Base-by-base conservation (phyloP, 768 basidiomycete genomes). In the Suillus brevipes region DNA sequence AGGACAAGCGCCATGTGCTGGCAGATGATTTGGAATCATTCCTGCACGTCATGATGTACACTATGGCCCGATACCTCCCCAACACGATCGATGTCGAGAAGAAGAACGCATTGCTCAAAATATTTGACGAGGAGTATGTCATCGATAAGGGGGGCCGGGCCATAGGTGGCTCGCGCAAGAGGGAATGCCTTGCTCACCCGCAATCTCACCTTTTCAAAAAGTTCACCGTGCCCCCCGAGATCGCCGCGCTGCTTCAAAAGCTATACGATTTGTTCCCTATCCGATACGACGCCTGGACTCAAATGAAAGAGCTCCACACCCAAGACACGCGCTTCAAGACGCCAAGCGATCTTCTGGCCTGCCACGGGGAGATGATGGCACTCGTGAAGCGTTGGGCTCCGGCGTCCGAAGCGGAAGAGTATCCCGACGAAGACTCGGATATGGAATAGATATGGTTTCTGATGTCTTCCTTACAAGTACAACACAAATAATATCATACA, bases 41-140 rank as follows among this genome's bases (percentile, higher is more conserved):
- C n/a, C 47, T 64, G 28, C 43, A 63, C n/a, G 65, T 66, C 23
- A 37, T 66, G 40, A 43, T 67, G 5, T 73, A 68, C 59, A 47
- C 61, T n/a, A 49, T 63, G 16, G 57, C 70, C 14, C 63, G 63
- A 18, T 71, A 67, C 47, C 28, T 66, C 45, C 25, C 53, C 13
- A 72, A 68, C 64, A 67, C 62, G 31, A 36, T 63, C 23, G 23
- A n/a, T 12, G 6, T 12, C 6, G 20, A 34, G 20, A 12, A 36
- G 20, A 55, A 20, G 53, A n/a, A 34, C 34, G 7, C 20, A 34
- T 36, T 55, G 12, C 34, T 55, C 20, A 12, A 36, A 13, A 12
- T 55, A 13, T 55, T 36, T 55, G 53, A 55, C 12, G 53, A 55
- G 53, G 20, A 37, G 34, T n/a, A 55, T 36, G 20, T 34, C 20